Evolutionary conservation across 1,284 basidiomycete species (phyloP), one percentile per base, ranked within the genome.

Genomic region (Pseudozyma flocculosa): DNA sequence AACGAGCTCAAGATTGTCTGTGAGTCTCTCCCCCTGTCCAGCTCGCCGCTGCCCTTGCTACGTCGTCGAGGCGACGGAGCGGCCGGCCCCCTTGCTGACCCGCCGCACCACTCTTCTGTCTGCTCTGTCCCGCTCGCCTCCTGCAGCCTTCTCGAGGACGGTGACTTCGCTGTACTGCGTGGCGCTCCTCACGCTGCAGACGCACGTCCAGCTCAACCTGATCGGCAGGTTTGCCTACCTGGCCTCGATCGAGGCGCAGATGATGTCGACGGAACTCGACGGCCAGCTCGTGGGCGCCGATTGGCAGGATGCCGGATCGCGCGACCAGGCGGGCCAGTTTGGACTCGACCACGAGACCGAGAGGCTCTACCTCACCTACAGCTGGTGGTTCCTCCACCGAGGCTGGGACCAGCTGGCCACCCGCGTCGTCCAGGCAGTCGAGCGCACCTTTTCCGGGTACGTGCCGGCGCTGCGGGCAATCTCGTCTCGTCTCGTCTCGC

Each of bases 381-480:
- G 86, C 45, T 94, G 90, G 89, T 93, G 90, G 89, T 82, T 93
- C 43, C 75, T 94, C 49, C 87, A 94, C 70, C 86, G 88, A 3
- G 91, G 92, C 0, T 93, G 91, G 89, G 87, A 87, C 68, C 85
- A 87, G 49, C 83, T 93, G 0, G 85, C 85, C 1, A 85, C 87
- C 61, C 80, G 87, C 21, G 87, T 92, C 1, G 79, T 85, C 60
- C 80, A 83, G 40, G 88, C 85, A 0, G 88, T 92, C 0, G 87
- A 90, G 70, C 87, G 87, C 48, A 87, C 88, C 0, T 87, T 93
- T 30, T 43, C 55, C 11, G 58, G 85, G 88, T 54, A 84, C 84
- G 89, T 90, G 61, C 62, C 85, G 82, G n/a, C n/a, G n/a, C n/a
- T n/a, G n/a, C n/a, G n/a, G n/a, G n/a, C n/a, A n/a, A 5, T 34